A percentile compares a stretch with the other conserved stretches of the same genome.
Conservation (phyloP, 345 rosid species). For the Lumnitzera littorea region DNA sequence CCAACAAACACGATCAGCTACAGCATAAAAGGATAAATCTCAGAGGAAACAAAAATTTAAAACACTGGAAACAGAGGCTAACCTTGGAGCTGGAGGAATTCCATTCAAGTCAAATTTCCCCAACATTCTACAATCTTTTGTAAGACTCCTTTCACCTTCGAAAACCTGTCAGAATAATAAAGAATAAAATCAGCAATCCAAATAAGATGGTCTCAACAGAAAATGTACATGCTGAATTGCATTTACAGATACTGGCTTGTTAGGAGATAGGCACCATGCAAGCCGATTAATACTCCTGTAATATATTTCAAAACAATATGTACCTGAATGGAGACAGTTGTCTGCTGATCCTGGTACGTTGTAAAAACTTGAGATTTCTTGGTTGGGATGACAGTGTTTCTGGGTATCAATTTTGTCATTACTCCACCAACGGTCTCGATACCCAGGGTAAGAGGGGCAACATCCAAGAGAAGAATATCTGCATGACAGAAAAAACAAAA, state of each 20-base stretch:
- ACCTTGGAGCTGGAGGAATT: constrained; percentile 94
- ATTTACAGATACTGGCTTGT: too few relatives aligned
- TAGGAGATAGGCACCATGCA: too few relatives aligned
- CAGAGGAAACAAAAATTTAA: not conserved
- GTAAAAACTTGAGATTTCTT: constrained; percentile 98
- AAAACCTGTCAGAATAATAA: constrained; percentile 46
- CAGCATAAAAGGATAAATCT: not conserved
- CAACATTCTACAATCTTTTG: constrained; percentile 82
- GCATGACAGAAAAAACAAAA: not conserved
- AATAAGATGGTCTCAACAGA: too few relatives aligned
- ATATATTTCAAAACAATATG: not conserved
- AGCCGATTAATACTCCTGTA: too few relatives aligned
- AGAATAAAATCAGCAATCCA: not conserved
- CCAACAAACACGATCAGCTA: not conserved
- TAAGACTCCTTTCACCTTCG: constrained; percentile 97
- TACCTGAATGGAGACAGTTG: constrained; percentile 94
- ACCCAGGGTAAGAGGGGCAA: constrained; percentile 92
- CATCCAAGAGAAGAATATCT: constrained; percentile 96
- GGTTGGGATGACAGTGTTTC: constrained; percentile 96
- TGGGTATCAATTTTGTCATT: constrained; percentile 97
- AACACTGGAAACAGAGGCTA: not conserved
- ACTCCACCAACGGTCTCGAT: constrained; percentile 98
- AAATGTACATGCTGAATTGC: too few relatives aligned
- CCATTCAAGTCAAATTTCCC: constrained; percentile 83
- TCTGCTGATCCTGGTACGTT: constrained; percentile 98